These are phyloP conservation scores for Penicillium angulare DNA, from an alignment of 495 filamentous ascomycete species.

Conservation along the genomic window DNA sequence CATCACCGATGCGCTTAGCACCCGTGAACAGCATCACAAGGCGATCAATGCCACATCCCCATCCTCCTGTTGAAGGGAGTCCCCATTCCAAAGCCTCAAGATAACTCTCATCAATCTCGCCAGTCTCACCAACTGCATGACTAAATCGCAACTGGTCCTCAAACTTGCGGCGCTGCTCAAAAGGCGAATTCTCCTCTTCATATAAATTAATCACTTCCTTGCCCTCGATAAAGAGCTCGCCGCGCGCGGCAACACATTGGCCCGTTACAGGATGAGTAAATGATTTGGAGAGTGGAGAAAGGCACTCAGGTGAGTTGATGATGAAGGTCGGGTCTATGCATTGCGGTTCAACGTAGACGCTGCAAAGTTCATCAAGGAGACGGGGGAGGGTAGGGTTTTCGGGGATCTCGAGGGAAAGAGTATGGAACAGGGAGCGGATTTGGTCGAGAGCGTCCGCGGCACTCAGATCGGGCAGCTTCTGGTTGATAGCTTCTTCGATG, in stretches of 20 bases:
- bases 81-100: slow-evolving; percentile 81
- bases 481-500: slow-evolving; percentile 63
- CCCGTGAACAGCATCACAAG: slow-evolving; percentile 86
- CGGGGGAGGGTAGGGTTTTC: slow-evolving; percentile 65
- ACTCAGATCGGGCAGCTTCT: slow-evolving; percentile 67
- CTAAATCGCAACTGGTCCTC: slow-evolving; percentile 53
- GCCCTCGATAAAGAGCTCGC: slow-evolving; percentile 81
- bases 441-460: slow-evolving; percentile 51
- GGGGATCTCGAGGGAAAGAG: slow-evolving; percentile 51
- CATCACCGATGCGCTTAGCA: slow-evolving; percentile 71
- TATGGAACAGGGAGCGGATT: slow-evolving; percentile 56
- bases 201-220: slow-evolving; percentile 90
- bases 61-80: slow-evolving; percentile 89
- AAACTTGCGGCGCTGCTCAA: slow-evolving; percentile 84
- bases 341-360: slow-evolving; percentile 70
- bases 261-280: slow-evolving; percentile 58
- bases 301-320: slow-evolving; percentile 83
- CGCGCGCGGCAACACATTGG: slow-evolving; percentile 75
- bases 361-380: slow-evolving; percentile 80
- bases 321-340: slow-evolving; percentile 79
- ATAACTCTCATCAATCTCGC: slow-evolving; percentile 76
- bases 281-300: slow-evolving; percentile 90
- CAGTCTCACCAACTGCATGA: slow-evolving; percentile 35
- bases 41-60: slow-evolving; percentile 91
- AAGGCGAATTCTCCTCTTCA: slow-evolving; percentile 95